These are phyloP conservation scores for Tylopilus vinaceipallidus DNA, from an alignment of 768 basidiomycete genomes.

Conservation along the genomic window DNA sequence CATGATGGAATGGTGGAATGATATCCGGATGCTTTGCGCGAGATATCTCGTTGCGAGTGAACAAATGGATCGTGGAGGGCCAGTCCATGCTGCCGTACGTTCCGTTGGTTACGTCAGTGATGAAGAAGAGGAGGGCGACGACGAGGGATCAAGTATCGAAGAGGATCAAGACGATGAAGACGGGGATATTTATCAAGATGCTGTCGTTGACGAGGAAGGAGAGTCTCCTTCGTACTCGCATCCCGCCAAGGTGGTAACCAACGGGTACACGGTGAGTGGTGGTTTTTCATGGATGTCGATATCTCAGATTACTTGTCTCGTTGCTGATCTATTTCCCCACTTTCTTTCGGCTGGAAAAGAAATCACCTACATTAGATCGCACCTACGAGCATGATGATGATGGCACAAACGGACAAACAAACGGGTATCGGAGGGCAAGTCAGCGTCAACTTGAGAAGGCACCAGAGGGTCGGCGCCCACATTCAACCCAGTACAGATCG, in stretches of 20 bases:
- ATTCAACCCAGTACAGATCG: slow-evolving; percentile 5
- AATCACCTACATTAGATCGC: slow-evolving; percentile 21
- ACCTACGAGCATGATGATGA: not conserved
- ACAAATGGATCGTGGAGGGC: slow-evolving; percentile 87
- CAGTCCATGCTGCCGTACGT: slow-evolving; percentile 89
- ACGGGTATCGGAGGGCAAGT: slow-evolving; percentile 43
- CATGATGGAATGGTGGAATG: slow-evolving; percentile 99
- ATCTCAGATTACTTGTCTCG: not conserved
- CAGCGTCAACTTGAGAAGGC: slow-evolving; percentile 73
- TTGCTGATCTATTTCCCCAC: slow-evolving; percentile 4
- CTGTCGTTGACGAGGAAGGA: slow-evolving; percentile 39
- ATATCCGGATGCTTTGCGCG: slow-evolving; percentile 89
- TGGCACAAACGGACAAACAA: slow-evolving; percentile 1
- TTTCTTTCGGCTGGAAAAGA: slow-evolving; percentile 46
- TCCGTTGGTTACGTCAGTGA: slow-evolving; percentile 86
- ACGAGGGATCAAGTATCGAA: slow-evolving; percentile 57
- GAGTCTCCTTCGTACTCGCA: slow-evolving; percentile 63
- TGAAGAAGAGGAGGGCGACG: slow-evolving; percentile 57
- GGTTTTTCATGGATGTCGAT: not conserved
- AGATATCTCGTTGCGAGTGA: slow-evolving; percentile 93
- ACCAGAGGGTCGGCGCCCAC: slow-evolving; percentile 53
- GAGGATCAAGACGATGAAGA: slow-evolving; percentile 49
- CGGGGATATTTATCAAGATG: slow-evolving; percentile 44
- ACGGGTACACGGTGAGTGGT: slow-evolving; percentile 62
- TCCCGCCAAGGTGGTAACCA: slow-evolving; percentile 39